These are phyloP conservation scores for Fusarium albidum DNA, from an alignment of 2,329 filamentous ascomycete species.

Conservation along the genomic window DNA sequence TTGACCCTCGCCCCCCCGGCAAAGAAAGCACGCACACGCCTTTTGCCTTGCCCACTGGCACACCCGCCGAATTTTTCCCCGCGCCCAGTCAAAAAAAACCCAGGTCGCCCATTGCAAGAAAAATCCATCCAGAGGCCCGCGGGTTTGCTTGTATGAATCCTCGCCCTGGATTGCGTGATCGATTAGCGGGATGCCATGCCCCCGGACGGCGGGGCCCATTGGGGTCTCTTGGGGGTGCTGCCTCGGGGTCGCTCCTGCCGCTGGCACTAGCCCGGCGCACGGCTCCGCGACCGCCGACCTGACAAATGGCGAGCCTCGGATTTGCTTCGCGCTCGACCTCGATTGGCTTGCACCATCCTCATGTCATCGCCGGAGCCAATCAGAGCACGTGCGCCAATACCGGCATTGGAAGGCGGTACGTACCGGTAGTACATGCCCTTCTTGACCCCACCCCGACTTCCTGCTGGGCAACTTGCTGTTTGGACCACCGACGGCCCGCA, in stretches of 20 bases:
- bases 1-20: constrained; percentile 28
- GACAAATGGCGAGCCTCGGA: constrained; percentile 37
- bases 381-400: constrained; percentile 18
- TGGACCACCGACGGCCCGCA: constrained; percentile 43
- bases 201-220: constrained; percentile 40
- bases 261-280: constrained; percentile 26
- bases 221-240: constrained; percentile 26
- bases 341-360: constrained; percentile 15
- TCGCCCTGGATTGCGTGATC: constrained; percentile 43
- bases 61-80: constrained; percentile 40
- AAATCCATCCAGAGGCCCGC: constrained; percentile 30
- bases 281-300: constrained; percentile 35
- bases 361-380: constrained; percentile 24
- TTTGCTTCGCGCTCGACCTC: constrained; percentile 31
- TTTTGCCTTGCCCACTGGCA: constrained; percentile 10
- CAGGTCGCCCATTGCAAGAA: constrained; percentile 5
- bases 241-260: constrained; percentile 34
- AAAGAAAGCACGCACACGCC: neutral
- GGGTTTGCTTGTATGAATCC: constrained; percentile 41
- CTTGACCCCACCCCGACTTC: constrained; percentile 42
- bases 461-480: constrained; percentile 34
- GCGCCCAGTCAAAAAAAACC: constrained; percentile 35
- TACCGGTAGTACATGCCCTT: constrained; percentile 17
- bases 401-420: constrained; percentile 26
- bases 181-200: constrained; percentile 43